Evolutionary conservation across 2,329 filamentous ascomycete species (phyloP), one percentile per base, ranked within the genome.

Genomic region (Microdochium bolleyi): DNA sequence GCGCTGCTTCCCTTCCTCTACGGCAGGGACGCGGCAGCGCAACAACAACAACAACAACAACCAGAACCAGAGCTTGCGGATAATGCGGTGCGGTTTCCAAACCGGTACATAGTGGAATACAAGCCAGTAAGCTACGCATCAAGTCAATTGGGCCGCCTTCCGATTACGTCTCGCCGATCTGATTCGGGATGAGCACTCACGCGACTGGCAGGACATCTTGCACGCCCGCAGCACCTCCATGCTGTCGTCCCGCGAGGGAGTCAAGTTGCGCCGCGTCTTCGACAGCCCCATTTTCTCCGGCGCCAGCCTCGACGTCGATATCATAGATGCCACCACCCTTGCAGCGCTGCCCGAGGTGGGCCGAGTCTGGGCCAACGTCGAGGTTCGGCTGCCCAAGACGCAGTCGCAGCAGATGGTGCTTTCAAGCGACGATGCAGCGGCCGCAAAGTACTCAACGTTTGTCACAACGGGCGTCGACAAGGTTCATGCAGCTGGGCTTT

Each of bases 281-380:
- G 50, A 62, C 24, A 64, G 57, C 25, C 53, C 55, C 14, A 54
- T 66, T 37, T 66, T 66, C 53, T 60, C 59, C 8, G 64, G 63
- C 34, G 64, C 62, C 30, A 65, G 57, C 52, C 58, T 66, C 24
- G 59, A 64, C 55, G 61, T 62, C 3, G 62, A 62, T 24, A 57
- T 55, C 46, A 58, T 59, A 53, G 60, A 60, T 49, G 50, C 64
- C 52, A 53, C 72, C 41, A 53, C 54, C 50, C 54, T 85, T 44
- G 53, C 54, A 49, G 55, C 50, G 19, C 53, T 67, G 24, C 57
- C 58, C 24, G 64, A 58, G 14, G 58, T 70, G 66, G 25, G 51
- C 2, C 54, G 53, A 25, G 58, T 58, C 34, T 62, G 60, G 55
- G 54, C 61, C 51, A 67, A 54, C 38, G 50, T 55, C 41, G 52